Base-by-base conservation (phyloP, 768 basidiomycete genomes). In the Gelatoporia subvermispora region DNA sequence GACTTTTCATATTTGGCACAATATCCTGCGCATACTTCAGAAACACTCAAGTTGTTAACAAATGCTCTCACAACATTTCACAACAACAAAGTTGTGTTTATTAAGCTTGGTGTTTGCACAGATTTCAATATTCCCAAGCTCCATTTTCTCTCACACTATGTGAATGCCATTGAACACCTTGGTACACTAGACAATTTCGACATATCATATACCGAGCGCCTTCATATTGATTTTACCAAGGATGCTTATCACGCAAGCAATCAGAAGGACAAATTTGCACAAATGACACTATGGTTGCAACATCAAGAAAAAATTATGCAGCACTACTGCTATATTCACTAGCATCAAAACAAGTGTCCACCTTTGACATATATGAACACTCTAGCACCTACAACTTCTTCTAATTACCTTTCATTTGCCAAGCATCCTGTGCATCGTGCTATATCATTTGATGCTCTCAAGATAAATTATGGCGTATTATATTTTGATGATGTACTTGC, bases 161-260 rank as follows among this genome's bases (percentile, higher is more conserved):
- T 8, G 5, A 17, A 18, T 0, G 51, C 48, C 0, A 60, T 65
- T n/a, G 21, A 56, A 24, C 41, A 41, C 11, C 47, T 54, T 34
- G 61, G 58, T 15, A 45, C 52, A 0, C 45, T 55, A 0, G 60
- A 60, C 38, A 60, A 60, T 43, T 60, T 53, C 47, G 55, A 60
- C 42, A 58, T 56, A 0, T 52, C 57, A 37, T 53, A 47, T 17
- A 50, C 47, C 22, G 59, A 43, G 43, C 57, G 64, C 0, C 61
- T 76, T 0, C 76, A 76, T 46, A 75, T 75, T 40, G 65, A 75
- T 53, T 66, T 60, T 38, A 68, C 71, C 1, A 76, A 77, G 50
- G 35, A 53, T 3, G 59, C 45, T 1, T 68, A 65, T 49, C 41
- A 55, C 2, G 59, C 61, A 25, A 39, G 47, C 43, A 44, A 60